Percentiles rank a stretch among this genome's conserved stretches.
Conservation (phyloP, 495 filamentous ascomycete species). For the Tuber brumale region DNA sequence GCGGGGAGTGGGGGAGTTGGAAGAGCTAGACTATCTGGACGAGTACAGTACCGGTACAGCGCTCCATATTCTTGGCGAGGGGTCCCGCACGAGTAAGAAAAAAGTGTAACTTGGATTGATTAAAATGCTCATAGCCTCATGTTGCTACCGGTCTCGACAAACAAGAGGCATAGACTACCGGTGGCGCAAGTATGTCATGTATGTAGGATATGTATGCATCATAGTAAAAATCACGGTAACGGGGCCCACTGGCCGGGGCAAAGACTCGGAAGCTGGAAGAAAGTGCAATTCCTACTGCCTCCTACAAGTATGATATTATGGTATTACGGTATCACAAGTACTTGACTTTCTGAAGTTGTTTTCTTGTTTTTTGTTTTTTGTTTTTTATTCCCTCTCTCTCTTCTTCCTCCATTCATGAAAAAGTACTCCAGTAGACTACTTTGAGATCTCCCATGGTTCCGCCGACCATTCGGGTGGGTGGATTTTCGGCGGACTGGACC, state of each 20-base stretch:
- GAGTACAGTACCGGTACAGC: not conserved
- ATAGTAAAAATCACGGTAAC: not conserved
- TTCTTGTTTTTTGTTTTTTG: not conserved
- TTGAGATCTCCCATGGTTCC: constrained; percentile 8
- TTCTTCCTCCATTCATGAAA: not conserved
- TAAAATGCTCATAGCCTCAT: constrained; percentile 4
- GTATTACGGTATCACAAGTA: not conserved
- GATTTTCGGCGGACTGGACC: constrained; percentile 28
- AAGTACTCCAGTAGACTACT: constrained; percentile 1
- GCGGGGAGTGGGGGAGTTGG: not conserved
- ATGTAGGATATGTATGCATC: not conserved
- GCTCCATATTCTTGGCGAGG: not conserved
- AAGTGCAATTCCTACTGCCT: not conserved
- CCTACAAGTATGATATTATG: too few relatives aligned
- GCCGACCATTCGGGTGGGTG: constrained; percentile 13
- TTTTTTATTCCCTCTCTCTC: too few relatives aligned
- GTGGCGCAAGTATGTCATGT: not conserved
- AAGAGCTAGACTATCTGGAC: not conserved
- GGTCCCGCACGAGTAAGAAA: not conserved
- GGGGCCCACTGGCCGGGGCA: not conserved
- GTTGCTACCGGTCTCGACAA: not conserved
- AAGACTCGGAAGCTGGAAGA: not conserved
- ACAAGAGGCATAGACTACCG: not conserved
- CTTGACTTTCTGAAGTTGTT: not conserved
- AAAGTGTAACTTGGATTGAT: not conserved